Conservation (phyloP, 495 filamentous ascomycete genomes). For the Tuber microsphaerosporum region DNA sequence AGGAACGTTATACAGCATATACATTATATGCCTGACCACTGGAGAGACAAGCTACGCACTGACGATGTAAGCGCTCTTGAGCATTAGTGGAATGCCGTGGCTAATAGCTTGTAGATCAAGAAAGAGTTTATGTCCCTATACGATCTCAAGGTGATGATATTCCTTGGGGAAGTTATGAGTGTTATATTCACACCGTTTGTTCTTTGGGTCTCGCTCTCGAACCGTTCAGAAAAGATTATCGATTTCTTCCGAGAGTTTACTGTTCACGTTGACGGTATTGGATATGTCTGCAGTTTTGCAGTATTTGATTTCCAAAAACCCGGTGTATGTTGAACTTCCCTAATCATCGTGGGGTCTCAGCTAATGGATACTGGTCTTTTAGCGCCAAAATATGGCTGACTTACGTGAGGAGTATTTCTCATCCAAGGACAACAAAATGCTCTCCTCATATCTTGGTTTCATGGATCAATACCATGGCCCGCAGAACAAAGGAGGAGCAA, state of each 20-base stretch:
- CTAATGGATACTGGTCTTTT: neutral
- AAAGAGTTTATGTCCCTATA: conserved; percentile 82
- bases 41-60: conserved; percentile 81
- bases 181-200: conserved; percentile 88
- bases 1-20: conserved; percentile 83
- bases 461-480: conserved; percentile 66
- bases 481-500: conserved; percentile 26
- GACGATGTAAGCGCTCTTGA: conserved; percentile 57
- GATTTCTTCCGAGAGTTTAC: conserved; percentile 98
- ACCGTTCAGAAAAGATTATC: conserved; percentile 83
- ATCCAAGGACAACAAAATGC: conserved; percentile 94
- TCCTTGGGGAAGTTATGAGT: conserved; percentile 83
- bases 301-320: conserved; percentile 95
- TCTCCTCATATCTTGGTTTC: conserved; percentile 87
- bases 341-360: neutral
- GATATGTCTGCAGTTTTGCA: conserved; percentile 91
- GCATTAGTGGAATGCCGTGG: neutral
- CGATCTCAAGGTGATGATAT: conserved; percentile 80
- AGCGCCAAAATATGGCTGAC: conserved; percentile 47
- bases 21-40: conserved; percentile 78
- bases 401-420: conserved; percentile 86
- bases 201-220: conserved; percentile 77
- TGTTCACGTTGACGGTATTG: conserved; percentile 90
- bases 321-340: conserved; percentile 27
- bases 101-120: conserved; percentile 46